A percentile compares a stretch with the other conserved stretches of the same genome.
These are phyloP conservation scores for Platismatia glauca DNA, from an alignment of 495 filamentous ascomycete genomes.

Conservation along the genomic window DNA sequence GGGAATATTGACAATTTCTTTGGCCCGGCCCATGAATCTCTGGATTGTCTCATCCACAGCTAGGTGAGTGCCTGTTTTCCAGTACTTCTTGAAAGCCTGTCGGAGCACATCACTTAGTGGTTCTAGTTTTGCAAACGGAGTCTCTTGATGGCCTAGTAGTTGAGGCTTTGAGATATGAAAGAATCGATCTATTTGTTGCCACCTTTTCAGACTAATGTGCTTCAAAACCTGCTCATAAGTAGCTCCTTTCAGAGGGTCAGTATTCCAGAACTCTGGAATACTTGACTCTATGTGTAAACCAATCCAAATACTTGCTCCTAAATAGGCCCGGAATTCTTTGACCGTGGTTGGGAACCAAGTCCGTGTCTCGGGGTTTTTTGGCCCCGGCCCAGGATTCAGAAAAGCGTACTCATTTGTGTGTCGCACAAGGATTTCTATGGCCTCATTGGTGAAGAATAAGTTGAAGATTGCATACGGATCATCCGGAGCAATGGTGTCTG, in stretches of 20 bases:
- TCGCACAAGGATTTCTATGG: background rate
- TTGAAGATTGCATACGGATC: background rate
- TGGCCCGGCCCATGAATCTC: background rate
- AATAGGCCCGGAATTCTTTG: background rate
- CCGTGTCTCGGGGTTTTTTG: background rate
- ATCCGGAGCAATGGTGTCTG: background rate
- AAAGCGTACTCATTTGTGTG: background rate
- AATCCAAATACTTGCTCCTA: background rate
- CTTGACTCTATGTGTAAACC: too few species aligned
- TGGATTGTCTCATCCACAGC: background rate
- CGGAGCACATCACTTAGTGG: background rate
- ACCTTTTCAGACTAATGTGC: background rate
- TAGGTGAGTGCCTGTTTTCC: background rate
- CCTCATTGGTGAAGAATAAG: background rate
- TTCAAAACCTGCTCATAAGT: background rate
- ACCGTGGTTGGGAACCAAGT: background rate
- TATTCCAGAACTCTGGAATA: too few species aligned
- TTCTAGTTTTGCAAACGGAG: background rate
- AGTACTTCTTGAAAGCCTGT: background rate
- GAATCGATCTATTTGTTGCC: background rate
- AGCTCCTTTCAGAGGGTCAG: too few species aligned
- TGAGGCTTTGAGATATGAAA: background rate
- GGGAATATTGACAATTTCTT: background rate
- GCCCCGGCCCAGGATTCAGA: background rate
- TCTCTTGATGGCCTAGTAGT: background rate